Evolutionary conservation across 2,329 filamentous ascomycete genomes (phyloP), one percentile per base, ranked within the genome.

Genomic region (Ascochyta clinopodiicola): DNA sequence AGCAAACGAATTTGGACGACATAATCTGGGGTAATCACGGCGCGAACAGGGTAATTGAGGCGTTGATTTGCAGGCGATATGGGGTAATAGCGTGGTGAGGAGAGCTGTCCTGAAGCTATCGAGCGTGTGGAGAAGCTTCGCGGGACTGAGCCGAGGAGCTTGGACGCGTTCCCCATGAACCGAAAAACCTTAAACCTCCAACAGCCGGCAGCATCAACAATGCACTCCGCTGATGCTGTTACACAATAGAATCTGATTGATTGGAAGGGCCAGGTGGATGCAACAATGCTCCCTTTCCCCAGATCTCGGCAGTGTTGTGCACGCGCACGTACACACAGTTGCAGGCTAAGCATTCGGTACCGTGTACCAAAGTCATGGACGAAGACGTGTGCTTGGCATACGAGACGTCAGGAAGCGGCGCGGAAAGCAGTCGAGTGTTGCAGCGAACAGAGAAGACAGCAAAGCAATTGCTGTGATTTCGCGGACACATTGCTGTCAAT

Each of bases 1-100:
- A 63, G 40, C 65, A 70, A 45, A 51, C 51, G 36, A 73, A 67
- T 47, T 68, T 73, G 8, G 68, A 70, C 4, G 63, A 57, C 73
- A 75, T 75, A 42, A 43, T 40, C 44, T 51, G 55, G 47, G 50
- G 46, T 38, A 48, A 37, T 47, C 25, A 44, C 43, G 46, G 47
- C 29, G 38, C 36, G n/a, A 21, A 24, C 22, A 43, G 38, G 44
- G 49, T 35, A 40, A 49, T 49, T 57, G 49, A 38, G 19, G 45
- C 50, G 32, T 35, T 44, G 25, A 43, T 44, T 32, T 50, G 45
- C 40, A 25, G 32, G 38, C 4, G 48, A 25, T 45, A 50, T 54
- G 50, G 45, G 40, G 50, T 53, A 50, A 53, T 57, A 50, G 50
- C 45, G 50, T 35, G 39, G 45, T 50, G 49, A 31, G 45, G 55